Evolutionary conservation across 1,284 basidiomycete genomes (phyloP).

Genomic region (Leccinum griseonigrum): DNA sequence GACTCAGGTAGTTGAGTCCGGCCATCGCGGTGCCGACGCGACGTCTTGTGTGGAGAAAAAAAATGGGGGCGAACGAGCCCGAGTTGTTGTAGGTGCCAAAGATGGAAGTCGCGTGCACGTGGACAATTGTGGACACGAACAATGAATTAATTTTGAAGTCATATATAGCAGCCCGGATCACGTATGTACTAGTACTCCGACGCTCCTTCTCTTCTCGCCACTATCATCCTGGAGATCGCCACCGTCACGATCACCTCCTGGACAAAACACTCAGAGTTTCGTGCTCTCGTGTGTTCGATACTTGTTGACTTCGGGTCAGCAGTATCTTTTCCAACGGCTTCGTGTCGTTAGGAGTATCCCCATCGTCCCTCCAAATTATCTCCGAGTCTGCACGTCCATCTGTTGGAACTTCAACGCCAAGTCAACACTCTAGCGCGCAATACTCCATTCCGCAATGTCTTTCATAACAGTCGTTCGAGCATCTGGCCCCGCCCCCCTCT

Average conservation of each 20-base stretch:
- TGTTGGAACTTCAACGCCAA: background rate
- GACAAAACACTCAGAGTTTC: background rate
- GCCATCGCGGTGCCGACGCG: constrained; percentile 65
- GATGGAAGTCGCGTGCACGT: no score
- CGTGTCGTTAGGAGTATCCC: background rate
- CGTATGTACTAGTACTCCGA: no score
- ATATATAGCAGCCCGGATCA: no score
- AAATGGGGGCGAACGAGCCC: no score
- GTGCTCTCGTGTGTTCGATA: background rate
- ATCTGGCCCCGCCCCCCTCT: background rate
- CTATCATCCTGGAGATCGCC: no score
- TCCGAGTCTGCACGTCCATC: background rate
- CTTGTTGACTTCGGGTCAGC: background rate
- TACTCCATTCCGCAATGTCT: background rate
- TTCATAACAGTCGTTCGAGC: no score
- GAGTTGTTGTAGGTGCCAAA: no score
- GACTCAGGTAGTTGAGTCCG: constrained; percentile 78
- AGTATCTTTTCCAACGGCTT: background rate
- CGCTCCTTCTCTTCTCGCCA: no score
- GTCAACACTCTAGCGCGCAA: background rate
- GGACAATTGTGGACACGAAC: no score
- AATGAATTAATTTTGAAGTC: no score
- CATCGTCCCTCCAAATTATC: background rate
- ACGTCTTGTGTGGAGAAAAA: constrained; percentile 14
- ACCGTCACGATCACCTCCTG: background rate